Evolutionary conservation across 306 rosid genomes (phyloP), one percentile per base, ranked within the genome.

Genomic region (Cucurbita moschata): DNA sequence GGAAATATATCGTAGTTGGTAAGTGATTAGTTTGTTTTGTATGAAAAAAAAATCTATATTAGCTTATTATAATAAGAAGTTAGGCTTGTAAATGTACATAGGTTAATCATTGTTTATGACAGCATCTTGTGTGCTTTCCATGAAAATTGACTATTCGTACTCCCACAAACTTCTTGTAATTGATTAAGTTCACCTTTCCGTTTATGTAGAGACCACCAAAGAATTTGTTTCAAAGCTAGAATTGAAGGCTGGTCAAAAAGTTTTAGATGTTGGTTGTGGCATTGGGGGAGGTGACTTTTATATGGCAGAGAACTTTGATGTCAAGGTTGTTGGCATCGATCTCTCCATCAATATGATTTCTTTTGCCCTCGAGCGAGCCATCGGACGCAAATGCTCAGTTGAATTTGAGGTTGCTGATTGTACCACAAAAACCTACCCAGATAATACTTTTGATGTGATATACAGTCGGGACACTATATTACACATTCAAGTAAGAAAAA

Each of bases 261-360:
- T 94, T 73, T 83, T 94, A 14, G 98, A 94, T 85, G 97, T 94
- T 77, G 97, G 98, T 58, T 94, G 98, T 79, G 98, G 98, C 76
- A 89, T 83, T 76, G 98, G 98, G 51, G 98, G 97, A 50, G 96
- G 96, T 65, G 98, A 90, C 86, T 90, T 90, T 71, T 94, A 94
- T 85, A 89, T 94, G 97, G 97, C 97, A 67, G 84, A 79, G 74
- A 87, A 84, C 40, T 94, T 83, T 75, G 89, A 86, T 78, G 97
- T 82, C 44, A 95, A 90, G 79, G 98, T 91, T 74, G 88, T 90
- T 46, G 97, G 96, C 56, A 86, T 94, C 76, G 98, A 91, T 86
- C 95, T 90, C 76, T 94, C 98, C 43, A 77, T 94, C 69, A 94
- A 94, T 79, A 91, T 94, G 98, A 85, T 94, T 77, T 94, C 98